Base-by-base conservation (phyloP, 305 asterid species). In the Rubia tinctorum region DNA sequence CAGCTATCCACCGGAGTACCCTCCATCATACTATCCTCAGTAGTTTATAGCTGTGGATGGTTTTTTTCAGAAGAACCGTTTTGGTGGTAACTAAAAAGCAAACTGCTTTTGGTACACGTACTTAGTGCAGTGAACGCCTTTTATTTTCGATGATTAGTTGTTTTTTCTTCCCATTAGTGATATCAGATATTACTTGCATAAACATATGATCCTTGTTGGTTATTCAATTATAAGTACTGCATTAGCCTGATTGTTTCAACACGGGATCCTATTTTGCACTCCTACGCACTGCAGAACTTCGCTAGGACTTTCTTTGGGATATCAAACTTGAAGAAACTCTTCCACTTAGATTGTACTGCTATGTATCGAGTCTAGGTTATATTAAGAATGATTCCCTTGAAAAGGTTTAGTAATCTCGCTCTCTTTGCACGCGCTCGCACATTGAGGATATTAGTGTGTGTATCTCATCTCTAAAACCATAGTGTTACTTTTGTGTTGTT, bases 11-110 rank as follows among this genome's bases (percentile, higher is more conserved):
- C 69, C 91, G 76, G 85, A 82, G 39, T 82, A 84, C 81, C 92
- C 82, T 81, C 86, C 84, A 68, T 60, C 82, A 62, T 89, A 81
- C 81, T 82, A 87, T 79, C 90, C 89, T 69, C 86, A 86, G 77
- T 86, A 83, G 85, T 77, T 63, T 62, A 71, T 72, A 61, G 71
- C 34, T 77, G 60, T 71, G 77, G 83, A 77, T 84, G 83, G 80
- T 73, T 70, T 62, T 20, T n/a, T 18, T n/a, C 47, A 65, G 58
- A 51, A 53, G 30, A 17, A 53, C 71, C 58, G 49, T 25, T 34
- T 56, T 62, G 39, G n/a, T n/a, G 51, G 66, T 76, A 49, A 62
- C 49, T 66, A 51, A 58, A 62, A 39, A 37, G 79, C 66, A 62
- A 61, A 18, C 44, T 69, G 75, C 76, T 71, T 53, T 53, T 60